phyloP scores from a whole-genome alignment of 2,329 filamentous ascomycete species.

The Leptographium procerum region DNA sequence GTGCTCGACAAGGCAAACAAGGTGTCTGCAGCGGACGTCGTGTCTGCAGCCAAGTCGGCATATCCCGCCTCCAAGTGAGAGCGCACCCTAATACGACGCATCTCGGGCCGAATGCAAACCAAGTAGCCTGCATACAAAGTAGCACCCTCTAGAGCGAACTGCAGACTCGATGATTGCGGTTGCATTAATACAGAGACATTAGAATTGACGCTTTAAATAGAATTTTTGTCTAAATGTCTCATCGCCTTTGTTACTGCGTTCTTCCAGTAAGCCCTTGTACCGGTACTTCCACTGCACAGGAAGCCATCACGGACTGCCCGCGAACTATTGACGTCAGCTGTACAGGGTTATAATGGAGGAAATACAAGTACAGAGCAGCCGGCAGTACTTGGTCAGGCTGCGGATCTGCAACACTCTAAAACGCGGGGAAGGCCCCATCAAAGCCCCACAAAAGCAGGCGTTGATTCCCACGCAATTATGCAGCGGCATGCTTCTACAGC shows the following conservation, averaged over 20 bases:
- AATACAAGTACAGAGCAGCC: not conserved
- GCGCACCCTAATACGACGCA: not conserved
- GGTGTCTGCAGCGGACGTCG: not conserved
- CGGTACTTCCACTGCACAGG: too few species aligned
- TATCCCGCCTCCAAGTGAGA: not conserved
- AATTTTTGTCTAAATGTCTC: too few species aligned
- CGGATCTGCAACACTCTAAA: not conserved
- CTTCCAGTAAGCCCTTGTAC: too few species aligned
- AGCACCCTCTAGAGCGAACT: not conserved
- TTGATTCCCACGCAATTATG: not conserved
- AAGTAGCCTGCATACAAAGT: too few species aligned
- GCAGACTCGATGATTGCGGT: not conserved
- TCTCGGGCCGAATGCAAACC: too few species aligned
- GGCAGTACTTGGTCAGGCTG: not conserved
- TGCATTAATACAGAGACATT: not conserved
- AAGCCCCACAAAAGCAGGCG: not conserved
- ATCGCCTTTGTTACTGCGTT: not conserved
- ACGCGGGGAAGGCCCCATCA: not conserved
- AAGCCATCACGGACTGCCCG: not conserved
- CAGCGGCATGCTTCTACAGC: not conserved
- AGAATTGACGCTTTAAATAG: not conserved
- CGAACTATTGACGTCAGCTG: not conserved
- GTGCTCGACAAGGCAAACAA: conserved; percentile 16
- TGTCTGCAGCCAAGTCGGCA: not conserved
- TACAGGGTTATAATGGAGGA: not conserved